Conservation (phyloP, 2,329 filamentous ascomycete genomes). For the Sphaceloma murrayae region DNA sequence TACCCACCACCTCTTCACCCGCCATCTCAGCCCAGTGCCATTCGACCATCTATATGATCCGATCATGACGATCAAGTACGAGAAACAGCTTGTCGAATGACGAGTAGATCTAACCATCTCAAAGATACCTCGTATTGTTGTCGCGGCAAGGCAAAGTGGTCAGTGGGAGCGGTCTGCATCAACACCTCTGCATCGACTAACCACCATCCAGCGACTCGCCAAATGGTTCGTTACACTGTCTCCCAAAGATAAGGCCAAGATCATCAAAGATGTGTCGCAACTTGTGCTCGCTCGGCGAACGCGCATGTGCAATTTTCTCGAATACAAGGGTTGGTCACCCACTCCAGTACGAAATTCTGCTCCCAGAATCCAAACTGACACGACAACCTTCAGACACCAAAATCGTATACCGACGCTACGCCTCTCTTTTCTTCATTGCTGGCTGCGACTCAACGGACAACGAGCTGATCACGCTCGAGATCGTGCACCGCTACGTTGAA, state of each 20-base stretch:
- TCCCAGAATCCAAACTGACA: conserved; percentile 17
- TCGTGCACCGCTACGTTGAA: conserved; percentile 98
- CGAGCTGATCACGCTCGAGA: conserved; percentile 94
- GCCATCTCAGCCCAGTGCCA: background rate
- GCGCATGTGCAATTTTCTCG: conserved; percentile 99
- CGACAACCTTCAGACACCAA: conserved; percentile 63
- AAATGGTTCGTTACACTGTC: conserved; percentile 99
- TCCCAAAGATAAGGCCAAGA: conserved; percentile 98
- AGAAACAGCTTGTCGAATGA: too few relatives aligned
- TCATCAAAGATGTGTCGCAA: conserved; percentile 98
- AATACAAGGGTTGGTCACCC: conserved; percentile 74
- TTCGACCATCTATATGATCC: conserved; percentile 3
- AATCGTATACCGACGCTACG: conserved; percentile 96
- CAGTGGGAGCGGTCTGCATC: conserved; percentile 36
- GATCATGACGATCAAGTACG: conserved; percentile 49
- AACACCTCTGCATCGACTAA: conserved; percentile 22
- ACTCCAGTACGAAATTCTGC: conserved; percentile 17
- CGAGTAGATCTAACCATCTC: too few relatives aligned
- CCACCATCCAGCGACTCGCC: conserved; percentile 65
- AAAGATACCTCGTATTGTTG: conserved; percentile 96
- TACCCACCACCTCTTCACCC: conserved; percentile 13
- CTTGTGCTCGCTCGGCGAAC: conserved; percentile 91
- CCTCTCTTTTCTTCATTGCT: conserved; percentile 97
- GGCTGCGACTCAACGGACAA: conserved; percentile 96
- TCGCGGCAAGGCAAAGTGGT: conserved; percentile 99